Conservation (phyloP, 1,139 yeast genomes). For the Taphrina sp. region DNA sequence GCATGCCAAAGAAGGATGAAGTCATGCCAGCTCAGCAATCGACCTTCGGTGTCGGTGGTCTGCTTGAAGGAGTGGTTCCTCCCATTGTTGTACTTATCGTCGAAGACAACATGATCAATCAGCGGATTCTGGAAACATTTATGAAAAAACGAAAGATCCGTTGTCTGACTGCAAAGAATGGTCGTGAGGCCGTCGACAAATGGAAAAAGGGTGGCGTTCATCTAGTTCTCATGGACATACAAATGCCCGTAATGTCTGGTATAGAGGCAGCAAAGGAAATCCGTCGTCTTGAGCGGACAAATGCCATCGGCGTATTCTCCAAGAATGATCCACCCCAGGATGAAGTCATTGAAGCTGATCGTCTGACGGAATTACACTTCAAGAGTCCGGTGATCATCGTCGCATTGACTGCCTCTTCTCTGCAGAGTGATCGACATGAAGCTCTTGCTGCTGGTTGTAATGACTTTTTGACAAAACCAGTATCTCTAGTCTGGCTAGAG, state of each 20-base stretch:
- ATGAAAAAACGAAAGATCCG: constrained; percentile 80
- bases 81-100: constrained; percentile 88
- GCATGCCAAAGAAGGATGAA: constrained; percentile 2
- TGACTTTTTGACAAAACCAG: constrained; percentile 95
- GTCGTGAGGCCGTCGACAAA: constrained; percentile 85
- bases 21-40: constrained; percentile 3
- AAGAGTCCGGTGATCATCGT: constrained; percentile 93
- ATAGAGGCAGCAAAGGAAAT: constrained; percentile 89
- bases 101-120: constrained; percentile 93
- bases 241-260: constrained; percentile 89
- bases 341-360: constrained; percentile 46
- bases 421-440: constrained; percentile 81
- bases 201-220: constrained; percentile 94
- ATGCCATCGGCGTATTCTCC: constrained; percentile 78
- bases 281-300: constrained; percentile 73
- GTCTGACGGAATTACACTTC: constrained; percentile 58
- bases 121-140: constrained; percentile 89
- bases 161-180: constrained; percentile 83
- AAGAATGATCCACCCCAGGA: constrained; percentile 40
- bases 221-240: constrained; percentile 90
- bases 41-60: constrained; percentile 19
- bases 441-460: constrained; percentile 97
- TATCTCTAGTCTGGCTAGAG: constrained; percentile 87
- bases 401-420: constrained; percentile 88
- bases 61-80: constrained; percentile 52